Evolutionary conservation across 2,329 filamentous ascomycete species (phyloP).

Genomic region (Aspergillus nomiae): DNA sequence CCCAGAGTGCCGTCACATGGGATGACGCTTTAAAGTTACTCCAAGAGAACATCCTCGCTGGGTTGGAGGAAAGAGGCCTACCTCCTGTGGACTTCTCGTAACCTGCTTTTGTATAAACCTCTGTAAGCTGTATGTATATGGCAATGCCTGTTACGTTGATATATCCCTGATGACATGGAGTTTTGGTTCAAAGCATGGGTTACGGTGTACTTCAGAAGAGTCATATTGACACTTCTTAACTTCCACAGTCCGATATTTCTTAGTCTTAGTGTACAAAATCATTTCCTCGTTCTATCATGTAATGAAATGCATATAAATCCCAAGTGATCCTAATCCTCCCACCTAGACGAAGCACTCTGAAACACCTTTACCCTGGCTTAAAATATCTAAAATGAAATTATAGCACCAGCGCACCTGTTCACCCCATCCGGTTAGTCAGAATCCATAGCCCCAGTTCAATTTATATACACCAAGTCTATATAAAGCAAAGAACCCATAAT

Average conservation of each 20-base stretch:
- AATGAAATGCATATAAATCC: background rate
- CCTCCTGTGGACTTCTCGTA: slow-evolving; percentile 47
- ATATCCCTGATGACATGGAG: background rate
- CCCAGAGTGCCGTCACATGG: slow-evolving; percentile 34
- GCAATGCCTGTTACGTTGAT: background rate
- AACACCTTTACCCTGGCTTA: background rate
- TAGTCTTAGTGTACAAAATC: no score
- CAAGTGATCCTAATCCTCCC: background rate
- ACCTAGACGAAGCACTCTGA: background rate
- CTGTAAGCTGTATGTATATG: background rate
- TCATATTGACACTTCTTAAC: no score
- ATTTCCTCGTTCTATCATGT: no score
- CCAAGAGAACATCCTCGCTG: slow-evolving; percentile 45
- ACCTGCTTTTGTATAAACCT: slow-evolving; percentile 10
- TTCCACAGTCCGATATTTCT: no score
- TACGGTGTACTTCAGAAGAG: no score
- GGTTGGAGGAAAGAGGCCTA: slow-evolving; percentile 48
- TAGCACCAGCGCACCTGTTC: background rate
- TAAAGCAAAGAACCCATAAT: no score
- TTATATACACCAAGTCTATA: background rate
- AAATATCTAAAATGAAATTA: background rate
- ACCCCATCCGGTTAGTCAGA: background rate
- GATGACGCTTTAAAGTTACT: slow-evolving; percentile 41
- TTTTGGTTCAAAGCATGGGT: background rate
- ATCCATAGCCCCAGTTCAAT: background rate